Evolutionary conservation across 1,284 basidiomycete genomes (phyloP), one percentile per base, ranked within the genome.

Genomic region (Pulchroboletus neoregius): DNA sequence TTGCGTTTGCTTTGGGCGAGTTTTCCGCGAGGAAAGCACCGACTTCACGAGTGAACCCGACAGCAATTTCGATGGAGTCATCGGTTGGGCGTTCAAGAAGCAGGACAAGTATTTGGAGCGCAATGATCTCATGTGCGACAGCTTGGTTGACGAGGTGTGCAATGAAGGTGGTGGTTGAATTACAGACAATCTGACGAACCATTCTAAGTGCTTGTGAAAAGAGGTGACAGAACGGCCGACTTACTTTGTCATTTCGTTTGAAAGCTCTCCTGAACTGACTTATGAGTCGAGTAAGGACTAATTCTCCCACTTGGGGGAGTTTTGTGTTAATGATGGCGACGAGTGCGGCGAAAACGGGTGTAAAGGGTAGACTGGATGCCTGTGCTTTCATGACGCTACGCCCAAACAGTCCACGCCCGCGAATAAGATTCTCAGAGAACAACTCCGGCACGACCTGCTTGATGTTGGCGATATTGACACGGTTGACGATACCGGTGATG

Each of bases 401-500:
- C 23, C 88, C 78, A 64, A 96, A 95, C 33, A 97, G 73, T 1
- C 94, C 94, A 34, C 91, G 78, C 0, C 94, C 94, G 35, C 92
- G 82, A 51, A 96, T 83, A 28, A 97, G 78, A 67, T 97, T 95
- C 69, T 97, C 94, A 5, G 81, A 71, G 63, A 97, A 95, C 23
- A 97, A 69, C 65, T 99, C 95, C 1, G 95, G 96, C 0, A 97
- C 84, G 58, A 99, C 85, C 58, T 89, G 82, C 71, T 99, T 99
- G 80, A 98, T 99, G 68, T 99, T 99, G 55, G 86, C 79, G 18
- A 92, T 78, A 65, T 95, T 95, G 70, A 94, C 89, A 75, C 97
- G 91, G 78, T 99, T 99, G 76, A 99, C 95, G 58, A 99, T 87
- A 90, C 96, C 96, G 22, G 96, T 99, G 63, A 99, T 91, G 48